phyloP scores from a whole-genome alignment of 2,329 filamentous ascomycete genomes.

The Celoporthe dispersa region DNA sequence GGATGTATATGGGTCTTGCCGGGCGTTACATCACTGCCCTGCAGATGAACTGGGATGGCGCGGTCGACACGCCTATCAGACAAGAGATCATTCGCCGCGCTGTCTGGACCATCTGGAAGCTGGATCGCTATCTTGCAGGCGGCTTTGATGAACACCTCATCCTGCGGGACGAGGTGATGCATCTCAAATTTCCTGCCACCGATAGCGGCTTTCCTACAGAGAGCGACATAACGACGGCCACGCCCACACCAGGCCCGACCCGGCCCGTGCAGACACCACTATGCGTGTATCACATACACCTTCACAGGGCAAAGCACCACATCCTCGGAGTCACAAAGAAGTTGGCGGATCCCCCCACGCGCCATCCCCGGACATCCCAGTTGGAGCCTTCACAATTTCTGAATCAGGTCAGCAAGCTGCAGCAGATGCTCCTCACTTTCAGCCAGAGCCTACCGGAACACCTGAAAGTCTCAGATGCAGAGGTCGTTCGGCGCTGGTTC shows the following conservation, averaged over 20 bases:
- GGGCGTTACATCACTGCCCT: slow-evolving; percentile 44
- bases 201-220: slow-evolving; percentile 40
- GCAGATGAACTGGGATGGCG: slow-evolving; percentile 46
- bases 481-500: slow-evolving; percentile 40
- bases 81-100: slow-evolving; percentile 44
- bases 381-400: slow-evolving; percentile 46
- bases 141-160: slow-evolving; percentile 47
- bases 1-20: slow-evolving; percentile 45
- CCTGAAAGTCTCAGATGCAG: slow-evolving; percentile 40
- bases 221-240: not conserved
- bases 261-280: slow-evolving; percentile 26
- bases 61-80: slow-evolving; percentile 39
- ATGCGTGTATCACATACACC: slow-evolving; percentile 42
- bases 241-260: not conserved
- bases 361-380: slow-evolving; percentile 32
- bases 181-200: slow-evolving; percentile 43
- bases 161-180: slow-evolving; percentile 44
- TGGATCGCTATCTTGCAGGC: slow-evolving; percentile 45
- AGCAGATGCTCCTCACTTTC: slow-evolving; percentile 43
- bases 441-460: slow-evolving; percentile 42
- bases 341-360: slow-evolving; percentile 21
- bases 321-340: slow-evolving; percentile 37
- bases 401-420: slow-evolving; percentile 42
- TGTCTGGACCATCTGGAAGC: slow-evolving; percentile 45
- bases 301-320: slow-evolving; percentile 43